phyloP scores from a whole-genome alignment of 805 yeast genomes.

The Hanseniaspora mollemarum region DNA sequence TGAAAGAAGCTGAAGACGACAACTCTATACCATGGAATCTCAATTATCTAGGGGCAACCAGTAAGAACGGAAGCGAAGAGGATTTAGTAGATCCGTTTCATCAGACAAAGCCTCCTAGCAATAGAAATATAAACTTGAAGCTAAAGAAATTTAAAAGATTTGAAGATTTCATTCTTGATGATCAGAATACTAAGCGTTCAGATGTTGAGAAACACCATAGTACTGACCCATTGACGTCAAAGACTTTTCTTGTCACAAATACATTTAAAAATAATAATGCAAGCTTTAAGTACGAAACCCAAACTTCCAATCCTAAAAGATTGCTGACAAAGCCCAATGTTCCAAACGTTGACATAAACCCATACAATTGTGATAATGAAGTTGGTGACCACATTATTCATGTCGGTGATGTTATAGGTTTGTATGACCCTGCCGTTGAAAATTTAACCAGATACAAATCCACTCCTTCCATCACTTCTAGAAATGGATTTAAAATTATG shows the following conservation, averaged over 20 bases:
- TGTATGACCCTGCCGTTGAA: constrained; percentile 25
- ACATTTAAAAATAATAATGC: constrained; percentile 82
- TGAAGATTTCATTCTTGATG: neutral
- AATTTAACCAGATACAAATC: constrained; percentile 30
- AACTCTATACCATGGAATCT: constrained; percentile 22
- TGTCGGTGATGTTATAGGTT: constrained; percentile 86
- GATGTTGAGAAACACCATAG: too few species aligned
- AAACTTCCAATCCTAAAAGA: constrained; percentile 73
- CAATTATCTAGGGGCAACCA: neutral
- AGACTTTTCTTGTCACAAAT: constrained; percentile 64
- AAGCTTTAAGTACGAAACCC: constrained; percentile 62
- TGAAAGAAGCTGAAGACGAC: constrained; percentile 17
- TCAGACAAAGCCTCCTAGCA: too few species aligned
- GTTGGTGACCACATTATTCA: constrained; percentile 84
- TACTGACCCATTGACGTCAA: constrained; percentile 72
- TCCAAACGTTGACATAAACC: constrained; percentile 58
- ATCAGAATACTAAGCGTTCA: constrained; percentile 45
- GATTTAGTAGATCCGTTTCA: neutral
- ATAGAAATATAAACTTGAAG: neutral
- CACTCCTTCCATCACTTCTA: constrained; percentile 19
- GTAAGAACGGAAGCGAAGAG: neutral
- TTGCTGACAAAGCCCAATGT: constrained; percentile 88
- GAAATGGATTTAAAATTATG: constrained; percentile 67
- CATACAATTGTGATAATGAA: constrained; percentile 57
- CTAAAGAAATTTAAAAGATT: neutral